A percentile compares a stretch with the other conserved stretches of the same genome.
Evolutionary conservation across 352 stramenopile species (phyloP).

Genomic region (Globisporangium rhizosaccharum): DNA sequence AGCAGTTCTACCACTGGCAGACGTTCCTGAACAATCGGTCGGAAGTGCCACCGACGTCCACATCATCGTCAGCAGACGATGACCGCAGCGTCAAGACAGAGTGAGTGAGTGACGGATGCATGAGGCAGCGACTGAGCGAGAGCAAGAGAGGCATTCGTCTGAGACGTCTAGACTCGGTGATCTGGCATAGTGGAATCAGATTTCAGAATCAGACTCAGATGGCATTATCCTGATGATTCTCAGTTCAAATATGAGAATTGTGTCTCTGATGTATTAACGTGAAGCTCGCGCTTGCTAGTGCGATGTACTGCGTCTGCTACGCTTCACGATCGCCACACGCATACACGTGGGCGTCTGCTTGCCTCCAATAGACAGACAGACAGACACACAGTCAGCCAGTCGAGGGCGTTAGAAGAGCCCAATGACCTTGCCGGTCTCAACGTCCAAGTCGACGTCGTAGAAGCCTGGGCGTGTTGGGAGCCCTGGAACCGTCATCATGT

Average conservation of each 20-base stretch:
- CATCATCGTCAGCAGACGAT: neutral
- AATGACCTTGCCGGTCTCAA: slow-evolving; percentile 93
- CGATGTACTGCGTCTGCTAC: no score
- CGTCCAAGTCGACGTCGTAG: slow-evolving; percentile 97
- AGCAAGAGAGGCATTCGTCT: no score
- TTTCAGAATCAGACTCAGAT: no score
- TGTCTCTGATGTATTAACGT: no score
- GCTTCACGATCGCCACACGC: neutral
- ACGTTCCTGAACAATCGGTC: slow-evolving; percentile 82
- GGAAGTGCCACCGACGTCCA: slow-evolving; percentile 26
- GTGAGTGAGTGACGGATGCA: neutral
- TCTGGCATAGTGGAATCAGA: no score
- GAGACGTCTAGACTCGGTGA: no score
- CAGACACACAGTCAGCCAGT: neutral
- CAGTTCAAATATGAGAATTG: no score
- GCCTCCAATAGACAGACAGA: neutral
- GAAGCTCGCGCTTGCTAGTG: no score
- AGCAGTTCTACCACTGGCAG: slow-evolving; percentile 90
- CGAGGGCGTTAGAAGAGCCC: slow-evolving; percentile 84
- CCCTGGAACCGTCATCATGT: slow-evolving; percentile 99
- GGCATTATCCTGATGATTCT: no score
- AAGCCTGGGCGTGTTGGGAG: slow-evolving; percentile 97
- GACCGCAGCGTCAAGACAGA: neutral
- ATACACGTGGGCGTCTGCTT: neutral
- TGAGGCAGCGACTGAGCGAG: no score